These are phyloP conservation scores for Lophiotrema nucula DNA, from an alignment of 495 filamentous ascomycete species.

Conservation along the genomic window DNA sequence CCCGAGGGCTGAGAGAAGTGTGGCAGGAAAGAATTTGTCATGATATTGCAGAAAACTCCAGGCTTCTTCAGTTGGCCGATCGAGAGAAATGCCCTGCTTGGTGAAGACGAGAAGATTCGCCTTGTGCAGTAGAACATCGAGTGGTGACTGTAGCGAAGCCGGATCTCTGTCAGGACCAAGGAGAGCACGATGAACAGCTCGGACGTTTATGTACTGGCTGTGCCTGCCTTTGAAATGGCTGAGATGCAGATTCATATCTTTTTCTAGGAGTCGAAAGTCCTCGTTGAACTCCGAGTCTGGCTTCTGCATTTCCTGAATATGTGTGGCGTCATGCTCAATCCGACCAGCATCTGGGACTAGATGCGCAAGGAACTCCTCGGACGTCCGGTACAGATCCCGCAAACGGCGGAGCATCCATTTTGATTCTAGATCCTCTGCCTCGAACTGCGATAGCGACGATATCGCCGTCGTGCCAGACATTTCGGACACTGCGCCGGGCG, in stretches of 20 bases:
- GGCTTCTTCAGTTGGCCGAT: neutral
- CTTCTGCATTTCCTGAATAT: conserved; percentile 36
- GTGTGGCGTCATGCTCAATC: conserved; percentile 24
- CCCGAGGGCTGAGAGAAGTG: conserved; percentile 38
- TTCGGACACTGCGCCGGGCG: conserved; percentile 29
- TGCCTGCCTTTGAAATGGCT: conserved; percentile 34
- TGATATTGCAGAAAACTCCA: conserved; percentile 17
- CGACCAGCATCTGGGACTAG: conserved; percentile 36
- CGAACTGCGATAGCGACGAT: conserved; percentile 21
- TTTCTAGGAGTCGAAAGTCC: conserved; percentile 29
- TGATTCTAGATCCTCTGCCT: conserved; percentile 34
- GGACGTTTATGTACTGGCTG: conserved; percentile 35
- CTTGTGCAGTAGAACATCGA: conserved; percentile 43
- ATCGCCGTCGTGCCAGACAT: conserved; percentile 35
- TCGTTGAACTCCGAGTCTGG: conserved; percentile 37
- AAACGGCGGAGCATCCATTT: conserved; percentile 39
- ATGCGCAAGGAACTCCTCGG: conserved; percentile 37
- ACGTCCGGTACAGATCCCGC: conserved; percentile 35
- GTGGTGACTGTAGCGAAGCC: conserved; percentile 28
- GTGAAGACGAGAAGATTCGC: conserved; percentile 47
- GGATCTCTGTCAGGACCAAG: conserved; percentile 23
- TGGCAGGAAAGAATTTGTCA: conserved; percentile 35
- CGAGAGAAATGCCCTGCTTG: conserved; percentile 32
- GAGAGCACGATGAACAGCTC: conserved; percentile 33
- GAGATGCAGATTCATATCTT: conserved; percentile 31